Evolutionary conservation across 2,329 filamentous ascomycete species (phyloP), one percentile per base, ranked within the genome.

Genomic region (Sarocladium oryzae): DNA sequence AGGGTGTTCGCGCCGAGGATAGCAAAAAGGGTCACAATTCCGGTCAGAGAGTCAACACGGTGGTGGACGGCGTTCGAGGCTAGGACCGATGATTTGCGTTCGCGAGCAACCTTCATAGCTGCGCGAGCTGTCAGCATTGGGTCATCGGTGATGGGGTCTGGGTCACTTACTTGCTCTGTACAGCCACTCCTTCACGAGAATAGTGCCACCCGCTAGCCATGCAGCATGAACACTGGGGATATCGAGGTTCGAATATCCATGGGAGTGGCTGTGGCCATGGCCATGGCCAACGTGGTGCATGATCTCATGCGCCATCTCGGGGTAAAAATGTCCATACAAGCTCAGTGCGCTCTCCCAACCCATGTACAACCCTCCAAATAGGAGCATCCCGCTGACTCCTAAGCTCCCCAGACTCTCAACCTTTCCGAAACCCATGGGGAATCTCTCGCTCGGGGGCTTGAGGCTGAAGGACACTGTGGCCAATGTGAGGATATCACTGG

Each of bases 31-130:
- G 93, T 95, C 52, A 97, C 93, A 60, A 97, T 88, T 57, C 92
- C 92, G 1, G 93, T 99, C 52, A 96, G 78, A 53, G 90, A 96
- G 69, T 99, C 93, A 64, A 99, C 85, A 54, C 93, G 89, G 73
- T 97, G 93, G 70, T 99, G 93, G 57, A 97, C 79, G 53, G 93
- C 92, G 64, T 99, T 99, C 53, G 91, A 96, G 35, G 92, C 91
- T 21, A 99, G 82, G 54, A 99, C 90, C 6, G 91, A 95, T 11
- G 92, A 97, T 65, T 96, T 95, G 66, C 92, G 88, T 69, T 96
- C 89, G 60, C 84, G 84, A 41, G 93, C 93, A 54, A 99, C 83
- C 73, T 96, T 97, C 85, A 97, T 95, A 49, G 89, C 89, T 95
- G 57, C 32, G 41, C 48, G 48, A 40, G 26, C 26, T 26, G 40